Base-by-base conservation (phyloP, 2,329 filamentous ascomycete genomes). In the Hypomyces perniciosus region DNA sequence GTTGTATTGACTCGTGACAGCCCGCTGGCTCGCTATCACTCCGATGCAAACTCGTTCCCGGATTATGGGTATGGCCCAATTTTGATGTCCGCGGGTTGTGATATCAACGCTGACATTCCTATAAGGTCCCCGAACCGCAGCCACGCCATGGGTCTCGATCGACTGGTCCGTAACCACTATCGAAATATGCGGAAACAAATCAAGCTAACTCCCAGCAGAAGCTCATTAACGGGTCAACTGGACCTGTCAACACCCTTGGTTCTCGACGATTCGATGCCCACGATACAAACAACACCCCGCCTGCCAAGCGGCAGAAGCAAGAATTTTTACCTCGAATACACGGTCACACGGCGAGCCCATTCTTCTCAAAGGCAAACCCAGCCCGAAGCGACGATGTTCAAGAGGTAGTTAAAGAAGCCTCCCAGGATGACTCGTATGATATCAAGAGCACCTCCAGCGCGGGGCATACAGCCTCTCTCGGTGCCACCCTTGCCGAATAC, bases 51-150 rank as follows among this genome's bases (percentile, higher is more conserved):
- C 59, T 70, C 67, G 53, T 68, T 70, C 57, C 69, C 69, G 46
- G 69, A 72, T 60, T 72, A 72, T 72, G 69, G 66, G 69, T 72
- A 66, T 48, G 59, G 52, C 53, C 53, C 51, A 54, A 44, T 43
- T 44, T 43, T 35, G 29, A 5, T 8, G 27, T 5, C 42, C 42
- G 30, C 35, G 13, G 26, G 28, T 44, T 28, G 29, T 38, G 48
- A 26, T 10, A 43, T 37, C 45, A 55, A 51, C 50, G 51, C 59
- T 64, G 56, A 59, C 59, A 42, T 42, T 30, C 20, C 41, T 40
- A 40, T 50, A 54, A 66, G 64, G 60, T 50, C 54, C 57, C 55
- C 50, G 52, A 57, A 47, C 34, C 39, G 33, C 40, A 46, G 35
- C 38, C 30, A 54, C 53, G 57, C 54, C 51, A 61, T 58, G 48